Percentiles rank a stretch among this genome's conserved stretches.
These are phyloP conservation scores for Rhododendron vialii DNA, from an alignment of 148 eudicot genomes.

Conservation along the genomic window DNA sequence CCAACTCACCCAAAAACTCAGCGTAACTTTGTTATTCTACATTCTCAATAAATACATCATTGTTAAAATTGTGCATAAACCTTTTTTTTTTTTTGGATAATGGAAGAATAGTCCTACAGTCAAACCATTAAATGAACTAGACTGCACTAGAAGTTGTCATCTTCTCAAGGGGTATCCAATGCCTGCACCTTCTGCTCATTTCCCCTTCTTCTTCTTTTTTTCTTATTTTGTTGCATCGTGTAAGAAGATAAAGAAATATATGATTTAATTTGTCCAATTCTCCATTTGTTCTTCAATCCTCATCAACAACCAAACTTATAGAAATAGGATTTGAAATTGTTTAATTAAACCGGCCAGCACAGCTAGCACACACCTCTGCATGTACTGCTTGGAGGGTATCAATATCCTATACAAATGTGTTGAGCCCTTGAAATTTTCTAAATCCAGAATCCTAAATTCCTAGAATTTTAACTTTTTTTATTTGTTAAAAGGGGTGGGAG, in stretches of 20 bases:
- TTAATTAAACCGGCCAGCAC: not conserved
- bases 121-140: too few species aligned
- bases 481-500: too few species aligned
- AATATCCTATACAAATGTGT: too few species aligned
- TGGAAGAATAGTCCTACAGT: too few species aligned
- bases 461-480: too few species aligned
- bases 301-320: not conserved
- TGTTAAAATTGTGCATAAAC: too few species aligned
- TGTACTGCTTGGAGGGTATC: not conserved
- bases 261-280: not conserved
- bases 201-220: not conserved
- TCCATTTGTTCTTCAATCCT: not conserved
- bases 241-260: not conserved
- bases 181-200: not conserved
- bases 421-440: too few species aligned
- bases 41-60: too few species aligned
- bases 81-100: too few species aligned
- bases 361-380: not conserved
- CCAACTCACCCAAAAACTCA: too few species aligned
- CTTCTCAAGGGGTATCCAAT: not conserved
- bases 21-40: too few species aligned
- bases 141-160: not conserved
- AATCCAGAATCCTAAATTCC: too few species aligned
- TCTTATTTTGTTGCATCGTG: not conserved
- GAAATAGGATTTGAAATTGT: not conserved